Conservation (phyloP, 139 green algal genomes). For the Volvox reticuliferus region DNA sequence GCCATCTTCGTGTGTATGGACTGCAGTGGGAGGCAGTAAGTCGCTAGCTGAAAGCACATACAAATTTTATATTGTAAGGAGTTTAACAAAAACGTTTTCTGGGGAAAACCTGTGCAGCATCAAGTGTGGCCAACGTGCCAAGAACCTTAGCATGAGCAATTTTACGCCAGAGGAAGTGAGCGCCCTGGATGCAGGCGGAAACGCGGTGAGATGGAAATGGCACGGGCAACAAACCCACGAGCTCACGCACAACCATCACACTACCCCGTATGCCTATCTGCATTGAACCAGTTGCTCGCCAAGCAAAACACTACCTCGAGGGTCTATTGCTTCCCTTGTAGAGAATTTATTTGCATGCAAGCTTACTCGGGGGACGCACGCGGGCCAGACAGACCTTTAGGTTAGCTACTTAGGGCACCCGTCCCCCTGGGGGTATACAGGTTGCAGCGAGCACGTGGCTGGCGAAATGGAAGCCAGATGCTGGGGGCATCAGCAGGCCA, state of each 20-base stretch:
- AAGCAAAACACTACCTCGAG: too few relatives aligned
- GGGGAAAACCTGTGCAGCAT: constrained; percentile 68
- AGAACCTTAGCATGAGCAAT: constrained; percentile 82
- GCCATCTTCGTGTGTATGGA: constrained; percentile 85
- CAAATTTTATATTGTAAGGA: not conserved
- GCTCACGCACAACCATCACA: too few relatives aligned
- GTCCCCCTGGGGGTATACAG: not conserved
- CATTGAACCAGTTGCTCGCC: too few relatives aligned
- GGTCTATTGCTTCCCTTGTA: too few relatives aligned
- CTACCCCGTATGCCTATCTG: too few relatives aligned
- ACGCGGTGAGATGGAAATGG: constrained; percentile 66
- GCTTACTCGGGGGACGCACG: too few relatives aligned
- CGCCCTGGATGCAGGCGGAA: constrained; percentile 74
- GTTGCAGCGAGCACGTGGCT: constrained; percentile 49
- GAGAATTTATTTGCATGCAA: too few relatives aligned
- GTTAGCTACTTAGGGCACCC: too few relatives aligned
- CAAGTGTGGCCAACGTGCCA: constrained; percentile 83
- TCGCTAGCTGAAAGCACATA: not conserved
- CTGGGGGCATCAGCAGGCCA: constrained; percentile 39
- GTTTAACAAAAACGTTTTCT: not conserved
- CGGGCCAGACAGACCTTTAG: too few relatives aligned
- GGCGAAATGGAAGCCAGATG: constrained; percentile 51
- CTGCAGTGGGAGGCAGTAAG: constrained; percentile 89
- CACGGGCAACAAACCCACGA: too few relatives aligned
- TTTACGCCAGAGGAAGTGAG: constrained; percentile 85